Base-by-base conservation (phyloP, 495 filamentous ascomycete species). In the Tuber microsphaerosporum region DNA sequence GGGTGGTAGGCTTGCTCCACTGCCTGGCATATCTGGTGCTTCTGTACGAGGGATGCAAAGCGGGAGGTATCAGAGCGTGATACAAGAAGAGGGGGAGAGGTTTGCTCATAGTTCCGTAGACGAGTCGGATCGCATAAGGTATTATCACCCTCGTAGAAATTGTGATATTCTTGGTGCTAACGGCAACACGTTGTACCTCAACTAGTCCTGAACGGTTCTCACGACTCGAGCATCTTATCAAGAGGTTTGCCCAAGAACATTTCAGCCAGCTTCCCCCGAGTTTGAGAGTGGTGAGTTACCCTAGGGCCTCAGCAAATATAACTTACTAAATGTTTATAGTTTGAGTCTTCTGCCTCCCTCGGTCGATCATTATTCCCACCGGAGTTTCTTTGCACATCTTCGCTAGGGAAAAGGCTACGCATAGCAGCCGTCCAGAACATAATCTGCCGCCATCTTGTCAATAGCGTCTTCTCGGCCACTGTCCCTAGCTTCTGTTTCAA, bases 401-500 rank as follows among this genome's bases (percentile, higher is more conserved):
- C 56, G 14, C 56, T 65, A 31, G 56, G 56, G 14, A 65, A 34
- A 31, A 65, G 56, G 34, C 56, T 65, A 65, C 56, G 56, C 26
- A 65, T 34, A 17, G 56, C 56, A 31, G 56, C 56, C 14, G 56
- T 65, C 17, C 56, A 65, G 26, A 34, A 65, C 17, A 65, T 65
- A 31, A 19, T 65, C 56, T 65, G 56, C 56, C 56, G 26, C 26
- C 31, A 65, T 65, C 56, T 65, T 6, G 56, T 65, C 56, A 65
- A 65, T 19, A 65, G 17, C 26, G 34, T 65, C 56, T 65, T 65
- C 56, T 17, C 56, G 14, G 14, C 56, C 56, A 26, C 26, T 34
- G 56, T 34, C 26, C 56, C 56, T 19, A 65, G 56, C 56, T 65
- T 65, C 26, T 65, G 56, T 65, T 65, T 65, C 31, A 65, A 65